Conservation (phyloP, 768 basidiomycete species). For the Lenzites betulinus region DNA sequence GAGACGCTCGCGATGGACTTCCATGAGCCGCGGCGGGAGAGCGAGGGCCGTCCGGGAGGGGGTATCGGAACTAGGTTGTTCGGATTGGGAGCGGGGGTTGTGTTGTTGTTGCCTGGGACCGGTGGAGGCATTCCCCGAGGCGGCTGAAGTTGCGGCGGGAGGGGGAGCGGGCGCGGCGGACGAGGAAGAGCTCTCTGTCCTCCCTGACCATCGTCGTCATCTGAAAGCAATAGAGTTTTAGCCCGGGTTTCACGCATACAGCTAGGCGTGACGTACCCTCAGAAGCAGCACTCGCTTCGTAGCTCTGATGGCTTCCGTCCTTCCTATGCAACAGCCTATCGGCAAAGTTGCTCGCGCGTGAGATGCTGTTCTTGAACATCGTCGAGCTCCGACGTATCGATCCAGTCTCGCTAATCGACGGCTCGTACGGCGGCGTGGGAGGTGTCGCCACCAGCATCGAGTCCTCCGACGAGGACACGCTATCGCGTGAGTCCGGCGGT, state of each 20-base stretch:
- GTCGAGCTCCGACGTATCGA: constrained; percentile 37
- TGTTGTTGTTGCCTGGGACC: constrained; percentile 5
- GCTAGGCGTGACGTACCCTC: constrained; percentile 5
- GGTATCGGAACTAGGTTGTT: constrained; percentile 13
- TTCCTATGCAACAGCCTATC: constrained; percentile 28
- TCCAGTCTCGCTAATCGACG: constrained; percentile 29
- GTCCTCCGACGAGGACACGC: constrained; percentile 71
- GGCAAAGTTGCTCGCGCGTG: constrained; percentile 30
- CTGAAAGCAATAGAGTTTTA: background rate
- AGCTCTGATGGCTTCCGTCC: constrained; percentile 20
- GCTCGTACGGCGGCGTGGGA: constrained; percentile 44
- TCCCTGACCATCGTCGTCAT: constrained; percentile 16
- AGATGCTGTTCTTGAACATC: constrained; percentile 29
- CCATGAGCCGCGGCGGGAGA: constrained; percentile 16
- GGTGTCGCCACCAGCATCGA: constrained; percentile 63
- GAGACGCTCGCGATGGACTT: constrained; percentile 21
- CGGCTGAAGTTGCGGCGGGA: constrained; percentile 13
- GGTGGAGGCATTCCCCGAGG: constrained; percentile 17
- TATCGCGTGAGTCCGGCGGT: constrained; percentile 52
- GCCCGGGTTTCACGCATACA: background rate
- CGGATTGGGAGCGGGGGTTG: background rate
- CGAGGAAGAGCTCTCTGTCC: constrained; percentile 13
- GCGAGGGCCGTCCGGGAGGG: constrained; percentile 6
- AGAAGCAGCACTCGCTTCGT: constrained; percentile 19
- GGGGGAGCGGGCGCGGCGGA: constrained; percentile 18